phyloP scores from a whole-genome alignment of 1,284 basidiomycete genomes.

The Pyrrhoderma lamaoense region DNA sequence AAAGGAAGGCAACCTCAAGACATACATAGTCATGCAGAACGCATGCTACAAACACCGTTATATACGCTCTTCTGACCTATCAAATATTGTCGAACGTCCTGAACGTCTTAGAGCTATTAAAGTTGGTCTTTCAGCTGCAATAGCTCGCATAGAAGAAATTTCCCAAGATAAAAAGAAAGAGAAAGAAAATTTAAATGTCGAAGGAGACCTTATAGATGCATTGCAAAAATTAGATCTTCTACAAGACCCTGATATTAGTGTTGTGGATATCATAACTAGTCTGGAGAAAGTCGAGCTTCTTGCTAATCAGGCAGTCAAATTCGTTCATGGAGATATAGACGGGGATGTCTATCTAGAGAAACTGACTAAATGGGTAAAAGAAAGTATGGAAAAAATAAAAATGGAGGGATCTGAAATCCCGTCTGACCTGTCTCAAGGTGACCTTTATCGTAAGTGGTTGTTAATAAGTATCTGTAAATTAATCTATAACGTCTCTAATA shows the following conservation, averaged over 20 bases:
- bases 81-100: conserved; percentile 79
- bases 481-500: background rate
- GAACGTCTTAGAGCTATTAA: conserved; percentile 81
- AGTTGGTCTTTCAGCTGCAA: conserved; percentile 70
- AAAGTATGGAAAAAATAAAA: conserved; percentile 59
- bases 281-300: conserved; percentile 48
- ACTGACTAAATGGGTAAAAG: conserved; percentile 51
- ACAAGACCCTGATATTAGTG: conserved; percentile 11
- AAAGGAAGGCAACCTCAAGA: conserved; percentile 1
- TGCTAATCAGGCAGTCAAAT: conserved; percentile 59
- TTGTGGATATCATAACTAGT: conserved; percentile 44
- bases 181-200: background rate
- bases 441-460: conserved; percentile 77
- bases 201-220: conserved; percentile 42
- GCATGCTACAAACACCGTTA: conserved; percentile 69
- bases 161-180: background rate
- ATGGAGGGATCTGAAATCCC: conserved; percentile 77
- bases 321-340: conserved; percentile 65
- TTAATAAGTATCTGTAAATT: conserved; percentile 47
- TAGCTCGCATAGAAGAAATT: conserved; percentile 58
- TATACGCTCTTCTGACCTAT: conserved; percentile 67
- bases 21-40: conserved; percentile 48
- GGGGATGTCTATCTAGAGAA: conserved; percentile 62
- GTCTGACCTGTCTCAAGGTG: conserved; percentile 62
- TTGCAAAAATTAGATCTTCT: conserved; percentile 32